Base-by-base conservation (phyloP, 2,329 filamentous ascomycete genomes). In the Pyrenophora tritici-repentis region DNA sequence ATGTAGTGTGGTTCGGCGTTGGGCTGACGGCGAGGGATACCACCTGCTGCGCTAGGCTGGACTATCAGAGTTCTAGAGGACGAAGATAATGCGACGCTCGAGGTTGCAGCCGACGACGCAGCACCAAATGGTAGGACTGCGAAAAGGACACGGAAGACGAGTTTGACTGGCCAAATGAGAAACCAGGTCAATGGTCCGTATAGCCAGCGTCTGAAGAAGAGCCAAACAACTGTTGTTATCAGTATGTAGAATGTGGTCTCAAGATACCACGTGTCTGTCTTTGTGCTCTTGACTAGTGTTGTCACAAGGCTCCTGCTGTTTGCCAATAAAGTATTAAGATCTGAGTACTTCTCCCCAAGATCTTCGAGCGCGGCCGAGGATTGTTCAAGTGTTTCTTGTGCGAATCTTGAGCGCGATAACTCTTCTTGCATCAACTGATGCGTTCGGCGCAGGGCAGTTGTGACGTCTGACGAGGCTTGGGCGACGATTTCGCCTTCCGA, bases 251-350 rank as follows among this genome's bases (percentile, higher is more conserved):
- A 86, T 2, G 92, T 86, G 32, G 90, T 95, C 75, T 94, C 89
- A 29, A 99, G 83, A 71, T 99, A 99, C 94, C 94, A 99, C 2
- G 92, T 97, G 71, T 99, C 94, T 59, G 88, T 94, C 80, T 99
- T 99, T 70, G 95, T 91, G 58, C 90, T 94, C 55, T 85, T 85
- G 39, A 97, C 77, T 38, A 99, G 79, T 14, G 90, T 90, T 6
- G 85, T 85, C 6, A 97, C 83, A 14, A 99, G 79, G 47, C 86
- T 86, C 58, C 84, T 83, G 38, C 89, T 92, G 49, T 84, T 88
- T 2, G 83, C 80, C 32, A 99, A 81, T 68, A 97, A 82, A 10
- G 84, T 83, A 63, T 93, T 90, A 4, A 97, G 83, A 42, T 86
- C 85, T 16, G 81, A 85, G 75, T 99, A 99, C 32, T 85, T 88